Conservation (phyloP, 495 filamentous ascomycete species). For the Xylaria bambusicola region DNA sequence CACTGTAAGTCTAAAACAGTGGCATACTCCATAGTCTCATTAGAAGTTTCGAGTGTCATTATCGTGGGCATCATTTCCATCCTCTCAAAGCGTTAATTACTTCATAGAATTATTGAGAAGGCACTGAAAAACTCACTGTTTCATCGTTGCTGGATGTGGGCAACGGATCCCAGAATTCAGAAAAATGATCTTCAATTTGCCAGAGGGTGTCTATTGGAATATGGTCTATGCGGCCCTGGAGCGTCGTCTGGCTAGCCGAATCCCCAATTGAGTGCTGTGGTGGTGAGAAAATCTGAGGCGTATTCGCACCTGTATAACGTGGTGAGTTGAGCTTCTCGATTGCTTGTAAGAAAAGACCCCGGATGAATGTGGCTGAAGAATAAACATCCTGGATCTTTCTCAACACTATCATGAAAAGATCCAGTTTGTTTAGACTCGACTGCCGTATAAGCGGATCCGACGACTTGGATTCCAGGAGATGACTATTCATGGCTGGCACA, state of each 20-base stretch:
- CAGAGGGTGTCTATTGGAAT: conserved; percentile 1
- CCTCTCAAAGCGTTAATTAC: no score
- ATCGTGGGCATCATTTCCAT: no score
- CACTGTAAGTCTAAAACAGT: no score
- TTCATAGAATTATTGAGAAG: no score
- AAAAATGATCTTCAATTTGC: not conserved
- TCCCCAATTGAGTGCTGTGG: not conserved
- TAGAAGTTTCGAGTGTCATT: no score
- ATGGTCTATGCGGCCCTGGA: not conserved
- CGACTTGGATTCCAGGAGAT: conserved; percentile 6
- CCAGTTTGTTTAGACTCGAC: conserved; percentile 4
- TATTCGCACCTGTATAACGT: not conserved
- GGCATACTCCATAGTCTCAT: no score
- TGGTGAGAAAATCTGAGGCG: not conserved
- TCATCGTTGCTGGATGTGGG: not conserved
- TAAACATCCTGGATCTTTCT: conserved; percentile 1
- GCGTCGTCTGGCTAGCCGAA: not conserved
- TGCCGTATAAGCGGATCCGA: conserved; percentile 1
- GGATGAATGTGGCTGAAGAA: conserved; percentile 1
- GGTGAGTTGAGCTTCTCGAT: conserved; percentile 1
- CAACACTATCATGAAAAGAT: conserved; percentile 5
- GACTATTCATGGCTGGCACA: conserved; percentile 1
- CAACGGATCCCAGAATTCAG: not conserved
- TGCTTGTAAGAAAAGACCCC: not conserved
- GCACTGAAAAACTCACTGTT: not conserved